A percentile compares a stretch with the other conserved stretches of the same genome.
Conservation (phyloP, 2,329 filamentous ascomycete genomes). For the Chlorencoelia australis region DNA sequence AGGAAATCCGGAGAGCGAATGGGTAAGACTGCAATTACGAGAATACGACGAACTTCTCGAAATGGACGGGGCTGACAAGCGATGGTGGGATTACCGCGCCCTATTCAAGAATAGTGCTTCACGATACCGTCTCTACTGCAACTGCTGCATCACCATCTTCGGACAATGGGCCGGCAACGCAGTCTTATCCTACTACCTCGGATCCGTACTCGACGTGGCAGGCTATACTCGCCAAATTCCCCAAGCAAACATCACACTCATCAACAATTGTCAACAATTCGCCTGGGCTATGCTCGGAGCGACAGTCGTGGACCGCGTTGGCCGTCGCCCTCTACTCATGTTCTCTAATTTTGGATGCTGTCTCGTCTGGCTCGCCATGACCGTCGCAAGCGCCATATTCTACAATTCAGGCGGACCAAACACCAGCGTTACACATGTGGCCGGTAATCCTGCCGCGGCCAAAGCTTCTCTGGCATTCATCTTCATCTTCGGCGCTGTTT, state of each 20-base stretch:
- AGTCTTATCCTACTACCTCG: conserved; percentile 43
- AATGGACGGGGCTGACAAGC: conserved; percentile 41
- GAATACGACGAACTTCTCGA: conserved; percentile 40
- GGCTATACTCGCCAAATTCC: conserved; percentile 38
- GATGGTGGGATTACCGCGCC: conserved; percentile 46
- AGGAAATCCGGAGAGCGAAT: conserved; percentile 37
- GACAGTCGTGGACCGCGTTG: conserved; percentile 43
- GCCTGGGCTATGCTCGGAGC: conserved; percentile 45
- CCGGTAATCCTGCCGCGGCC: conserved; percentile 19
- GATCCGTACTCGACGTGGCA: conserved; percentile 40
- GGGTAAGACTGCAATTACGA: conserved; percentile 39
- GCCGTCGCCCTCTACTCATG: conserved; percentile 46
- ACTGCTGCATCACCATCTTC: conserved; percentile 41
- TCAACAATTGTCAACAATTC: conserved; percentile 44
- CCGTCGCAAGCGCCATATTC: conserved; percentile 29
- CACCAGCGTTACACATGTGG: conserved; percentile 13
- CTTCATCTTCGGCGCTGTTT: conserved; percentile 44
- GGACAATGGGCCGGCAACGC: conserved; percentile 39
- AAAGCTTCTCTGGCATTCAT: conserved; percentile 41
- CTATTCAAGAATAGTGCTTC: conserved; percentile 40
- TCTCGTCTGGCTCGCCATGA: conserved; percentile 41
- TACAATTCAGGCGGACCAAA: conserved; percentile 10
- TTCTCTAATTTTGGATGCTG: conserved; percentile 39
- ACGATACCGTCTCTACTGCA: conserved; percentile 40
- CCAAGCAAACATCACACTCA: conserved; percentile 43